These are phyloP conservation scores for Rhizoctonia solani DNA, from an alignment of 1,284 basidiomycete genomes.

Conservation along the genomic window DNA sequence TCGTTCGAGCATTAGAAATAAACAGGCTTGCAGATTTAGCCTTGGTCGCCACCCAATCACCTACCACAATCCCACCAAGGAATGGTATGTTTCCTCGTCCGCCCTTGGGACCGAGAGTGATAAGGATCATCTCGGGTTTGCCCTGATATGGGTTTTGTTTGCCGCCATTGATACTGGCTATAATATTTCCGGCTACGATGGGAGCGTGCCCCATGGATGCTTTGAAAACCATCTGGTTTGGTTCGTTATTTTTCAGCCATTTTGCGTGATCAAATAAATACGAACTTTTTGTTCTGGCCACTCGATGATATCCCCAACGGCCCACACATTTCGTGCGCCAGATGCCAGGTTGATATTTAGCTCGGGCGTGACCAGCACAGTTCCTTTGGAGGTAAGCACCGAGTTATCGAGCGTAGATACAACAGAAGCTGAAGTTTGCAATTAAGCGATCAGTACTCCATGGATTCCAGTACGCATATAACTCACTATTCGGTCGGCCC, in stretches of 20 bases:
- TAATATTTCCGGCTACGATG: conserved; percentile 30
- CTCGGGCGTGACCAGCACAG: conserved; percentile 34
- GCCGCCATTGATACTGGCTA: conserved; percentile 8
- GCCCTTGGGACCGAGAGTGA: conserved; percentile 10
- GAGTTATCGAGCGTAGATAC: conserved; percentile 30
- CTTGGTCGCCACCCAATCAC: conserved; percentile 19
- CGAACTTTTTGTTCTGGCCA: conserved; percentile 34
- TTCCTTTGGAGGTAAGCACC: conserved; percentile 16
- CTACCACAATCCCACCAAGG: conserved; percentile 36
- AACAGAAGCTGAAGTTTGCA: neutral
- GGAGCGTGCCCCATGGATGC: conserved; percentile 7
- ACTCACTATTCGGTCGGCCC: conserved; percentile 28
- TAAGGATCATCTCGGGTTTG: neutral
- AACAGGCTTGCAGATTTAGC: conserved; percentile 35
- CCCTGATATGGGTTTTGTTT: neutral
- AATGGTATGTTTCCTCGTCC: conserved; percentile 17
- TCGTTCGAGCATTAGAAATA: neutral
- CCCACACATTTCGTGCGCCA: conserved; percentile 36
- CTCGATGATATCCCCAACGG: conserved; percentile 37
- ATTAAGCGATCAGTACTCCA: neutral
- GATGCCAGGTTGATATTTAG: conserved; percentile 28
- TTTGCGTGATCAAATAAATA: neutral
- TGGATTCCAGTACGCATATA: no score
- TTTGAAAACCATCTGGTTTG: conserved; percentile 24
- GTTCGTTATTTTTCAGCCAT: neutral